These are phyloP conservation scores for Nitzschia inconspicua DNA, from an alignment of 108 stramenopile species.

Conservation along the genomic window DNA sequence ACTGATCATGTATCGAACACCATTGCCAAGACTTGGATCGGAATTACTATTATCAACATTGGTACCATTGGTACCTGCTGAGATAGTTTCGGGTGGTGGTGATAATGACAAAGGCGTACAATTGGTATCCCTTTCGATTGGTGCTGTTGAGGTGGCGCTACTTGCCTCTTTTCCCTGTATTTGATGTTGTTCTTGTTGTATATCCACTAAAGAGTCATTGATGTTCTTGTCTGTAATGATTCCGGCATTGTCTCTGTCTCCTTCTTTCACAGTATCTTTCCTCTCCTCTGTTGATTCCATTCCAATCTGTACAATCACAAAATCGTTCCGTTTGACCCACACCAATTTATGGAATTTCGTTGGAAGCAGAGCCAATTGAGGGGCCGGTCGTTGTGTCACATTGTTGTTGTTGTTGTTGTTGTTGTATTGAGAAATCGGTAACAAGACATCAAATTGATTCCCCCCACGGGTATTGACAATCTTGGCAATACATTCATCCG, in stretches of 20 bases:
- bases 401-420: not conserved
- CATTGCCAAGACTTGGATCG: constrained; percentile 12
- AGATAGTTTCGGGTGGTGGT: not conserved
- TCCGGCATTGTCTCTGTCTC: constrained; percentile 1
- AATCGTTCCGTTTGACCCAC: constrained; percentile 96
- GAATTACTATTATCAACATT: not conserved
- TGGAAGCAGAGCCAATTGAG: constrained; percentile 86
- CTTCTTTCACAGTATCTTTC: not conserved
- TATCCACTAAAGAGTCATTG: constrained; percentile 12
- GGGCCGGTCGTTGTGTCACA: too few species aligned
- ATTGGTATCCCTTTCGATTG: too few species aligned
- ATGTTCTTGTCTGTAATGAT: constrained; percentile 8
- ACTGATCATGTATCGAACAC: constrained; percentile 63
- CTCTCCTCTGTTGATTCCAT: constrained; percentile 3
- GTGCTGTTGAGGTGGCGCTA: too few species aligned
- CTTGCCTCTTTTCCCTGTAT: too few species aligned
- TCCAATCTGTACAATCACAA: constrained; percentile 79
- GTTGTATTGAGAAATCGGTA: constrained; percentile 21
- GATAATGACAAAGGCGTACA: too few species aligned
- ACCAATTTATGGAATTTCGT: constrained; percentile 95
- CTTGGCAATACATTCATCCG: constrained; percentile 68
- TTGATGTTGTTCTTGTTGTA: not conserved
- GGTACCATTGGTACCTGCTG: not conserved
- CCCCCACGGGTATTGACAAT: constrained; percentile 81
- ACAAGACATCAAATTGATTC: constrained; percentile 78